phyloP scores from a whole-genome alignment of 2,329 filamentous ascomycete genomes.

The Fusarium nisikadoi region DNA sequence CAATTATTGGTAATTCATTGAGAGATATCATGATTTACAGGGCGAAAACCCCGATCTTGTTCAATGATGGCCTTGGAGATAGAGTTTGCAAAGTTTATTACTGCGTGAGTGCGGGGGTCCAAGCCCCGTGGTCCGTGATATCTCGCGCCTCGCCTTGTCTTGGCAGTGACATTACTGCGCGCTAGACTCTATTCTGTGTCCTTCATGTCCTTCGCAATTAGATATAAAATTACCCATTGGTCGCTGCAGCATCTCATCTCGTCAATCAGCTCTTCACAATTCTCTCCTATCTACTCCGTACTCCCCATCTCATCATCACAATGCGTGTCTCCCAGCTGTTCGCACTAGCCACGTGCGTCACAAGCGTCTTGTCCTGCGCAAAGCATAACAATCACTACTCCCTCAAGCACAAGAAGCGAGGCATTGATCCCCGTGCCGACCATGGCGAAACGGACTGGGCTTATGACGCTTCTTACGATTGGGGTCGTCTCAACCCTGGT shows the following conservation, averaged over 20 bases:
- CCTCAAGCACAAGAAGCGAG: conserved; percentile 23
- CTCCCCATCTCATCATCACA: accelerated
- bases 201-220: conserved; percentile 1
- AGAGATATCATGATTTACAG: not conserved
- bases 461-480: conserved; percentile 33
- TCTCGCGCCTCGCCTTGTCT: not conserved
- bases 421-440: conserved; percentile 19
- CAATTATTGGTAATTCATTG: not conserved
- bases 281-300: accelerated
- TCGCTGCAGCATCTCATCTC: no score
- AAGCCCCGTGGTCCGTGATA: no score
- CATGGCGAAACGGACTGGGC: conserved; percentile 19
- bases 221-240: not conserved
- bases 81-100: not conserved
- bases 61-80: not conserved
- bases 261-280: not conserved
- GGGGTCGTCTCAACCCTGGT: conserved; percentile 34
- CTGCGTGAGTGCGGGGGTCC: not conserved
- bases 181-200: not conserved
- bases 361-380: conserved; percentile 8
- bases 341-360: not conserved
- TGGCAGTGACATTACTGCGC: conserved; percentile 23
- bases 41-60: not conserved
- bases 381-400: conserved; percentile 23
- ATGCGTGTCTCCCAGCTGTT: conserved; percentile 22